A percentile compares a stretch with the other conserved stretches of the same genome.
phyloP scores from a whole-genome alignment of 208 protist genomes.

The Leishmania aethiopica region DNA sequence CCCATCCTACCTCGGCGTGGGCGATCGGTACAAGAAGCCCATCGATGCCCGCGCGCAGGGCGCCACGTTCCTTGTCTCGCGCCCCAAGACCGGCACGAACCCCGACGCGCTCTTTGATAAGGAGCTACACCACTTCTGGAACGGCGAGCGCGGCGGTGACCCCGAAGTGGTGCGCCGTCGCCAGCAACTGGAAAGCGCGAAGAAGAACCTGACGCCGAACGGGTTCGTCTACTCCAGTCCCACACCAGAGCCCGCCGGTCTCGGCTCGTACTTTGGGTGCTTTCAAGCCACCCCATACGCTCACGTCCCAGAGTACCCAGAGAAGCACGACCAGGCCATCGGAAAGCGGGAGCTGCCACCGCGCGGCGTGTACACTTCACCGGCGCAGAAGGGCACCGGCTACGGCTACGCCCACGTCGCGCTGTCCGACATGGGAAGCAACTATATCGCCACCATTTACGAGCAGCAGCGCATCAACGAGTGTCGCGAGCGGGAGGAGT shows the following conservation, averaged over 20 bases:
- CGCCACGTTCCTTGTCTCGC: conserved; percentile 64
- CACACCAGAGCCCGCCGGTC: conserved; percentile 47
- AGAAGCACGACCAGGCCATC: conserved; percentile 38
- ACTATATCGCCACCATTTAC: conserved; percentile 88
- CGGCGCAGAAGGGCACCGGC: conserved; percentile 65
- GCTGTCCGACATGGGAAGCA: conserved; percentile 57
- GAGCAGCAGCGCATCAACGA: conserved; percentile 72
- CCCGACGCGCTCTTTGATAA: conserved; percentile 87
- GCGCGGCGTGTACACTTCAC: conserved; percentile 83
- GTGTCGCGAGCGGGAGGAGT: conserved; percentile 48
- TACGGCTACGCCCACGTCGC: conserved; percentile 64
- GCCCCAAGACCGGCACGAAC: conserved; percentile 78
- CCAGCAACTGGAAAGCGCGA: conserved; percentile 56
- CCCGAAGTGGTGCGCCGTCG: conserved; percentile 52
- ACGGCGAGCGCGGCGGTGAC: conserved; percentile 81
- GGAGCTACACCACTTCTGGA: conserved; percentile 83
- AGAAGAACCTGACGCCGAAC: conserved; percentile 76
- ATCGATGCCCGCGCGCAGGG: conserved; percentile 71
- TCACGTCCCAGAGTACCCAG: conserved; percentile 61
- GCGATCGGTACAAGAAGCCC: conserved; percentile 68
- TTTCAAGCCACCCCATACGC: conserved; percentile 59
- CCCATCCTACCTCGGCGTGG: conserved; percentile 80
- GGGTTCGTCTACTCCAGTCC: conserved; percentile 77
- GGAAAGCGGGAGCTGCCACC: conserved; percentile 39
- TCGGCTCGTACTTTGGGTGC: conserved; percentile 88